Base-by-base conservation (phyloP, 345 rosid genomes). In the Brassica carinata region DNA sequence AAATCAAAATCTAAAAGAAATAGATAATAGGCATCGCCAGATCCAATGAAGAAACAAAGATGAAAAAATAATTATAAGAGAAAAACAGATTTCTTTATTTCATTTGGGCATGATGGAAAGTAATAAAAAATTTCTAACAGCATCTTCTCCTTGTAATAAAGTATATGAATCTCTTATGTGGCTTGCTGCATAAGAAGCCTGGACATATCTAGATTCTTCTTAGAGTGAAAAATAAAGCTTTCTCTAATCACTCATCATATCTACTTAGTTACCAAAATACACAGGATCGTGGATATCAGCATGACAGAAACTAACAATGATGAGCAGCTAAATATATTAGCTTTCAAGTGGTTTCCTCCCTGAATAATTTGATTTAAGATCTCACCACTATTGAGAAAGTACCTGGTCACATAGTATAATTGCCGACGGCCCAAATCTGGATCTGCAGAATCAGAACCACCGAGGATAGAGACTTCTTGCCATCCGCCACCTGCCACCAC, bases 401-500 rank as follows among this genome's bases (percentile, higher is more conserved):
- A 96, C 98, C 94, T 96, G 99, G 78, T 96, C 98, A 86, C 97
- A 96, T 9, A 96, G 81, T 81, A 92, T 84, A 38, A 96, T 89
- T 73, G 97, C 93, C 40, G 97, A 90, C 33, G 97, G 97, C 82
- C 98, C 98, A 83, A 93, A 96, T 73, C 98, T 97, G 31, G 93
- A 89, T 85, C 84, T 86, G 85, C 89, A 88, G 83, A 96, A 86
- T 96, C 97, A 82, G 87, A 89, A 58, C 86, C 88, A 79, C 97
- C 90, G 90, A 51, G 75, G 43, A 51, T 36, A 51, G 10, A 69
- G 36, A 29, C 26, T 23, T 23, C 26, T 23, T 23, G 26, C 26
- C 26, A 23, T 23, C 26, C 26, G 26, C 26, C 26, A 23, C 26
- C 26, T 2, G 26, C 26, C 26, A 23, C 26, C 26, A 23, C 26